Percentiles rank a stretch among this genome's conserved stretches.
phyloP scores from a whole-genome alignment of 2,329 filamentous ascomycete genomes.

The Aquanectria penicillioides region DNA sequence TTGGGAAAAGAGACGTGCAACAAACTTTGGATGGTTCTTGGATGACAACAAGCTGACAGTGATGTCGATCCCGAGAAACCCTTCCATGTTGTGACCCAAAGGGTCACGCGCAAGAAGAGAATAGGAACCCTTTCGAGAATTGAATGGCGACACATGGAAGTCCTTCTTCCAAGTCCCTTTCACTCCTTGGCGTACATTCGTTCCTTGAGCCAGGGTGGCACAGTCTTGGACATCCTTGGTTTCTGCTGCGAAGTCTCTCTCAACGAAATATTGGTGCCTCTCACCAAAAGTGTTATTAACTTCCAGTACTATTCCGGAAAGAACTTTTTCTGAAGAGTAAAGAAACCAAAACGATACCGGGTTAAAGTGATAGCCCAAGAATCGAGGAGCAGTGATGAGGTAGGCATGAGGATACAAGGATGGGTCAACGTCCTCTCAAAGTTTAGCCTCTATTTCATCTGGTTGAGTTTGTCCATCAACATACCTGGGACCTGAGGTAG shows the following conservation, averaged over 20 bases:
- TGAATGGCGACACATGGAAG: slow-evolving; percentile 83
- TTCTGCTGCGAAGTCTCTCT: slow-evolving; percentile 40
- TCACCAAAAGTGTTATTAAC: slow-evolving; percentile 84
- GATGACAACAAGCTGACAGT: slow-evolving; percentile 71
- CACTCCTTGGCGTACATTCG: slow-evolving; percentile 45
- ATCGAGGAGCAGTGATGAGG: slow-evolving; percentile 74
- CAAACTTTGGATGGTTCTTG: slow-evolving; percentile 68
- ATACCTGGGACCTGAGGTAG: slow-evolving; percentile 68
- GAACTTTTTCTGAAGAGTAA: slow-evolving; percentile 65
- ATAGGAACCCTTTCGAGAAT: slow-evolving; percentile 67
- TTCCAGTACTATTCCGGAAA: slow-evolving; percentile 75
- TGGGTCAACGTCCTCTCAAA: slow-evolving; percentile 64
- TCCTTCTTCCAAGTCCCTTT: slow-evolving; percentile 71
- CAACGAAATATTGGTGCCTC: slow-evolving; percentile 56
- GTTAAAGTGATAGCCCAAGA: slow-evolving; percentile 78
- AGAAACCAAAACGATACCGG: slow-evolving; percentile 84
- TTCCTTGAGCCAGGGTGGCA: background rate
- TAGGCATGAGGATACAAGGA: slow-evolving; percentile 73
- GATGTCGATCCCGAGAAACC: slow-evolving; percentile 60
- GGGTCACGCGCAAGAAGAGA: slow-evolving; percentile 60
- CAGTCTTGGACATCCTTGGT: slow-evolving; percentile 19
- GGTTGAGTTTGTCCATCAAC: slow-evolving; percentile 18
- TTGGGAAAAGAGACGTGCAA: slow-evolving; percentile 67
- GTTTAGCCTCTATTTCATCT: slow-evolving; percentile 22
- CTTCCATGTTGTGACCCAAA: slow-evolving; percentile 51